These are phyloP conservation scores for Aspergillus calidoustus DNA, from an alignment of 2,329 filamentous ascomycete species.

Conservation along the genomic window DNA sequence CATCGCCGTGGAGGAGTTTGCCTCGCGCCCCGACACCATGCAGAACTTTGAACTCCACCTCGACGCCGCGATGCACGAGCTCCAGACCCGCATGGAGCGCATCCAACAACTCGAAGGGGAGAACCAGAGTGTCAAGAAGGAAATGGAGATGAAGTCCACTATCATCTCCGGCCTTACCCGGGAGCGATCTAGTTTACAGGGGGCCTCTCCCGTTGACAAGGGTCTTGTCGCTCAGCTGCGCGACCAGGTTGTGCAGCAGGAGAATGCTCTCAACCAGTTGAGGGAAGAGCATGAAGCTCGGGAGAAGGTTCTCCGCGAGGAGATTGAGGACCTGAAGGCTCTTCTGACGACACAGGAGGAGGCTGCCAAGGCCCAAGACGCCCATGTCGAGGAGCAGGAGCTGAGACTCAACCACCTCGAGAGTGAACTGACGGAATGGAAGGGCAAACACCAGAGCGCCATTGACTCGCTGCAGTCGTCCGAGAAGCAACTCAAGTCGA, in stretches of 20 bases:
- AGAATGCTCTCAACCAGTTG: conserved; percentile 75
- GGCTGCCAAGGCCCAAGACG: conserved; percentile 41
- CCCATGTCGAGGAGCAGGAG: conserved; percentile 51
- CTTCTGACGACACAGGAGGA: conserved; percentile 51
- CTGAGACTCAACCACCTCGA: conserved; percentile 69
- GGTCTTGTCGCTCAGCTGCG: conserved; percentile 85
- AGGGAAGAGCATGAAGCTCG: conserved; percentile 73
- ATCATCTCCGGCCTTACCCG: conserved; percentile 94
- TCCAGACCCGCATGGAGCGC: conserved; percentile 83
- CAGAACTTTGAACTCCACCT: conserved; percentile 93
- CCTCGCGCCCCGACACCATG: conserved; percentile 78
- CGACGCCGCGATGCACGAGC: conserved; percentile 88
- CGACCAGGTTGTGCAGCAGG: conserved; percentile 84
- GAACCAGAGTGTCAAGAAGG: conserved; percentile 80
- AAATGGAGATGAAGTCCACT: conserved; percentile 96
- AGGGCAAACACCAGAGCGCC: conserved; percentile 72
- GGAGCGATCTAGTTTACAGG: conserved; percentile 87
- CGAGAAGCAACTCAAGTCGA: conserved; percentile 73
- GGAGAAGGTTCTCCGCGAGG: conserved; percentile 73
- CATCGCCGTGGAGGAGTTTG: conserved; percentile 85
- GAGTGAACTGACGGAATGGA: conserved; percentile 73
- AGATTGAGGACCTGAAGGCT: conserved; percentile 71
- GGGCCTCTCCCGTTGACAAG: conserved; percentile 80
- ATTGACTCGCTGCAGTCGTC: conserved; percentile 73
- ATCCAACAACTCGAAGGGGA: conserved; percentile 90